Base-by-base conservation (phyloP, 345 rosid species). In the Eucalyptus camaldulensis region DNA sequence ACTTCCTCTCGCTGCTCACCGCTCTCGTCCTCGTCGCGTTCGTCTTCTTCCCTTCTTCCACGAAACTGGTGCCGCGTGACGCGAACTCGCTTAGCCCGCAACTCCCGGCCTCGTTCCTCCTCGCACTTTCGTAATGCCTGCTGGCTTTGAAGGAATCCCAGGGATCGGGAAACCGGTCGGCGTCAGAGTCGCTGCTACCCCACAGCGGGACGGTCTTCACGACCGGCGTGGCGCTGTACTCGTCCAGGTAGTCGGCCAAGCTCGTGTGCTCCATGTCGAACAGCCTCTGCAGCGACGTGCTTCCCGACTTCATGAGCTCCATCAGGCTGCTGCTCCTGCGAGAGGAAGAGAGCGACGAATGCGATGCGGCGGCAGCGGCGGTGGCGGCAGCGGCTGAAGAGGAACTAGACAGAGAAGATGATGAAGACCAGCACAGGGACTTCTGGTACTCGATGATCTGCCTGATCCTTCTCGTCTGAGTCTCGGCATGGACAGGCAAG, bases 191-290 rank as follows among this genome's bases (percentile, higher is more conserved):
- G 33, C 90, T 95, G 65, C 96, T 91, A 13, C 93, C 94, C 95
- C 95, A 93, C 60, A 93, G 51, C 40, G 91, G 93, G 62, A 94
- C 88, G 50, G 95, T 45, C 92, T 92, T 94, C 12, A 53, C 83
- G 1, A 90, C 8, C 4, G 96, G 95, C 3, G 95, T 91, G 60
- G 91, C 93, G 44, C 94, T 91, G 90, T 93, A 94, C 27, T 92
- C 92, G 67, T 91, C 86, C 87, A 94, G 93, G 91, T 93, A 91
- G 33, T 89, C 91, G 22, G 92, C 91, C 88, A 94, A 92, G 90
- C 93, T 90, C 2, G 94, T 93, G 49, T 93, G 95, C 86, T 94
- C 94, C 94, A 91, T 95, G 88, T 93, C 93, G 85, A 93, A 93
- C 27, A 95, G 88, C 90, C 97, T 94, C 90, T 76, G 65, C 43